These are phyloP conservation scores for Chaetomiaceae sp. DNA, from an alignment of 2,329 filamentous ascomycete species.

Conservation along the genomic window DNA sequence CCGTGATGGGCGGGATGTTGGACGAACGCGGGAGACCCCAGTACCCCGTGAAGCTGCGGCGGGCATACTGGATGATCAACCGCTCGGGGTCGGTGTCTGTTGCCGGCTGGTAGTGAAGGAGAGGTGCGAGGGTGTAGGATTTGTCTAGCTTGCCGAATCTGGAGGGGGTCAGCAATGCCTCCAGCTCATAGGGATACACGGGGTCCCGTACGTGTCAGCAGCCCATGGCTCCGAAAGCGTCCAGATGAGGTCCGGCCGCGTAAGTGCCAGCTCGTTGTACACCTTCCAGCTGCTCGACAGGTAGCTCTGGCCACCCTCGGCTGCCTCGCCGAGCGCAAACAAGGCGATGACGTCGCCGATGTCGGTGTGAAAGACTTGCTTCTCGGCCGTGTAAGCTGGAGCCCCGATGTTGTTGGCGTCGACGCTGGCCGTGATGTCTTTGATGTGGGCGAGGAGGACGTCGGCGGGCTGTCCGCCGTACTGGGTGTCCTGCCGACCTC, in stretches of 20 bases:
- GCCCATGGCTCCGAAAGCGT: constrained; percentile 51
- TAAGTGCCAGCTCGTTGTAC: constrained; percentile 58
- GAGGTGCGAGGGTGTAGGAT: constrained; percentile 45
- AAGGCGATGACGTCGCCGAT: constrained; percentile 55
- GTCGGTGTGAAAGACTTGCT: constrained; percentile 61
- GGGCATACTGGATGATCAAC: constrained; percentile 56
- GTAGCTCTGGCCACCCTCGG: constrained; percentile 53
- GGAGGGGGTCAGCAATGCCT: not conserved
- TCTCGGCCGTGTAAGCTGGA: constrained; percentile 57
- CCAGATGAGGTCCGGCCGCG: constrained; percentile 55
- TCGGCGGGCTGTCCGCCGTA: constrained; percentile 44
- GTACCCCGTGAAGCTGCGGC: constrained; percentile 56
- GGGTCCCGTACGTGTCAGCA: constrained; percentile 44
- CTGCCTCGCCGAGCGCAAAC: constrained; percentile 49
- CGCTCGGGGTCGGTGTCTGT: constrained; percentile 45
- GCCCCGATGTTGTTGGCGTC: constrained; percentile 46
- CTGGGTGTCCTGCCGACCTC: constrained; percentile 49
- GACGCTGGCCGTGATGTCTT: constrained; percentile 47
- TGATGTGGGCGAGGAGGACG: constrained; percentile 57
- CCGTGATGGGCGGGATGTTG: constrained; percentile 52
- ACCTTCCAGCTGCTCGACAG: constrained; percentile 55
- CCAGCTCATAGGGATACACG: not conserved
- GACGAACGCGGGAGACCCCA: constrained; percentile 48
- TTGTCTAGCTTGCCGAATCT: constrained; percentile 49
- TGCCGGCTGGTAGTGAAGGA: constrained; percentile 53